A percentile compares a stretch with the other conserved stretches of the same genome.
phyloP scores from a whole-genome alignment of 176 grass and related monocot genomes.

The Rhynchospora tenuis region DNA sequence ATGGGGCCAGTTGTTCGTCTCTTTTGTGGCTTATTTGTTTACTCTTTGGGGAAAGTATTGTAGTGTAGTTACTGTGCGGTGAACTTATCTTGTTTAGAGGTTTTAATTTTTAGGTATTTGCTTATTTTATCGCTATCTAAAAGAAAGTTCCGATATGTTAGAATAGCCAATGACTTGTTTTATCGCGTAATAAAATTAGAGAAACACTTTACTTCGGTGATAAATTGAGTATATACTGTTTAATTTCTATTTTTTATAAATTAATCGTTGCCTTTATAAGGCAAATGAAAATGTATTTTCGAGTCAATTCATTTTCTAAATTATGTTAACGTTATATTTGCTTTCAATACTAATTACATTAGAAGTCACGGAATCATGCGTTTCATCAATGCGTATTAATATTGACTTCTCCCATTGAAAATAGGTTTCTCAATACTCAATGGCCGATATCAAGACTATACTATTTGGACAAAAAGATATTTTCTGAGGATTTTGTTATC shows the following conservation, averaged over 20 bases:
- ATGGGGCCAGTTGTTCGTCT: not conserved
- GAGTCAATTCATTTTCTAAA: not conserved
- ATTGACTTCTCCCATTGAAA: not conserved
- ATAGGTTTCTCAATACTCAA: not conserved
- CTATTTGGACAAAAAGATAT: not conserved
- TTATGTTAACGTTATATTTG: not conserved
- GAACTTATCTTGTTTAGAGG: not conserved
- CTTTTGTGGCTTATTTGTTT: conserved; percentile 8
- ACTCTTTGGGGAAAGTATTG: not conserved
- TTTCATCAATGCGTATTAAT: no score
- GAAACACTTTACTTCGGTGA: no score
- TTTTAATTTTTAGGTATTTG: not conserved
- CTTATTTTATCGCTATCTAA: not conserved
- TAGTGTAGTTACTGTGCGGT: not conserved
- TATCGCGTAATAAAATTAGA: no score
- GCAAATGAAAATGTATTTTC: not conserved
- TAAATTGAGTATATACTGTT: no score
- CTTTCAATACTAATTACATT: not conserved
- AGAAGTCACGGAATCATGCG: no score
- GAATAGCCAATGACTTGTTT: not conserved
- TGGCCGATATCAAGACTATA: not conserved
- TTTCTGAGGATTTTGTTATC: not conserved
- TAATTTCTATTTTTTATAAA: no score
- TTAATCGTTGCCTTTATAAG: not conserved
- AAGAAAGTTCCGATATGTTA: not conserved